Evolutionary conservation across 805 yeast species (phyloP).

Genomic region (Metschnikowia matae): DNA sequence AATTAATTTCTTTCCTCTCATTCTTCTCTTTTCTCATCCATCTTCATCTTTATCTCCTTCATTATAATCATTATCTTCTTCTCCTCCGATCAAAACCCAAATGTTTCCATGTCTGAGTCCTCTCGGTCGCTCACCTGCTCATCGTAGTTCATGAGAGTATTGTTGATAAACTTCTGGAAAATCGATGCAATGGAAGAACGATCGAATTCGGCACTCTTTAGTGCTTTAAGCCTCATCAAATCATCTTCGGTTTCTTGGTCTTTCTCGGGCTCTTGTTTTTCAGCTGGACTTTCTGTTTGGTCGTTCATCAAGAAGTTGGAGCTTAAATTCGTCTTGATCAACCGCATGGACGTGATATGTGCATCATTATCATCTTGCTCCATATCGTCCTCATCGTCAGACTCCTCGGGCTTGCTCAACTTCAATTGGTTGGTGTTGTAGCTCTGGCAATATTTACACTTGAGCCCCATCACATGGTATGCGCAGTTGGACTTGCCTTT

Average conservation of each 20-base stretch:
- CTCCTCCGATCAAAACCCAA: neutral
- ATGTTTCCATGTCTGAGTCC: conserved; percentile 6
- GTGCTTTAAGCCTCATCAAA: conserved; percentile 25
- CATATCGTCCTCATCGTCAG: conserved; percentile 42
- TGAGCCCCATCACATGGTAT: conserved; percentile 82
- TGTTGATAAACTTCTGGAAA: conserved; percentile 38
- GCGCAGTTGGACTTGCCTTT: conserved; percentile 70
- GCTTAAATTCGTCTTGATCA: conserved; percentile 33
- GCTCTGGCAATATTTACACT: conserved; percentile 82
- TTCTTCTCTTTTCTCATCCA: too few relatives aligned
- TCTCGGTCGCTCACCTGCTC: neutral
- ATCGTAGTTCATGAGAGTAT: conserved; percentile 15
- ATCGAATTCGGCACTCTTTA: conserved; percentile 20
- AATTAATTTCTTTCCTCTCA: too few relatives aligned
- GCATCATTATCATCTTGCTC: conserved; percentile 13
- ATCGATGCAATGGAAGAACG: conserved; percentile 33
- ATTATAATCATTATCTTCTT: too few relatives aligned
- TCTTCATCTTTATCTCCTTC: too few relatives aligned
- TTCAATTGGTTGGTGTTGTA: conserved; percentile 78
- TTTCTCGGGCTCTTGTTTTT: neutral
- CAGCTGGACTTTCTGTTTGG: conserved; percentile 1
- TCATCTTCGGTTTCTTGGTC: conserved; percentile 25
- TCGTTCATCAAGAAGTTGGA: conserved; percentile 36
- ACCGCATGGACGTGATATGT: conserved; percentile 24
- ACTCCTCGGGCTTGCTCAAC: conserved; percentile 63